phyloP scores from a whole-genome alignment of 2,329 filamentous ascomycete species.

The Lecanicillium sp. region DNA sequence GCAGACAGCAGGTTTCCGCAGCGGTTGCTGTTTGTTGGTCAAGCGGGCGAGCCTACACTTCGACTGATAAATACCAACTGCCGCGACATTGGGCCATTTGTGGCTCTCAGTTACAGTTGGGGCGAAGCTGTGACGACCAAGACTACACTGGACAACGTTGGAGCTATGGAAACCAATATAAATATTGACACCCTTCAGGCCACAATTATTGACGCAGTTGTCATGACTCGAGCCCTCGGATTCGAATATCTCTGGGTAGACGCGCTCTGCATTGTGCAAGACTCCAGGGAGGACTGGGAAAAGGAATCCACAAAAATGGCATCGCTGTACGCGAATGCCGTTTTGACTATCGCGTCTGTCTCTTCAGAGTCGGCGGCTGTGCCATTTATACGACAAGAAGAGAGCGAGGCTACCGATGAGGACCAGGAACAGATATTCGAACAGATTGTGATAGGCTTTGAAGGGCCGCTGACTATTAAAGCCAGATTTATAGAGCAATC shows the following conservation, averaged over 20 bases:
- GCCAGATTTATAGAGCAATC: neutral
- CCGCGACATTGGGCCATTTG: neutral
- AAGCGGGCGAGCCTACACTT: neutral
- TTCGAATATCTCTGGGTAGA: conserved; percentile 28
- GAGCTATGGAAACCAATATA: neutral
- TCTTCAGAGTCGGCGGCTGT: conserved; percentile 8
- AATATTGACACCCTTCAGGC: conserved; percentile 12
- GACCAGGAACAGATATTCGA: conserved; percentile 4
- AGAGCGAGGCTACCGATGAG: neutral
- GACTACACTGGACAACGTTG: neutral
- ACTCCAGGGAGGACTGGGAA: conserved; percentile 16
- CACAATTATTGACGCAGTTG: conserved; percentile 25
- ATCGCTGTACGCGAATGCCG: conserved; percentile 15
- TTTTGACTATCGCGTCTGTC: conserved; percentile 16
- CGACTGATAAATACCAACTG: neutral
- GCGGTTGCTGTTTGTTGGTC: neutral
- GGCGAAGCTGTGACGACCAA: neutral
- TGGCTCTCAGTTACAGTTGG: conserved; percentile 5
- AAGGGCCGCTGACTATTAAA: neutral
- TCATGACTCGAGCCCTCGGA: conserved; percentile 19
- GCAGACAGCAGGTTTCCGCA: neutral
- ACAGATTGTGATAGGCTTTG: neutral
- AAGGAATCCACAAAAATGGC: conserved; percentile 17
- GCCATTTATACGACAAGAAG: conserved; percentile 10
- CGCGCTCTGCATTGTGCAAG: conserved; percentile 28